Base-by-base conservation (phyloP, 441 rosid species). In the Gossypium davidsonii region DNA sequence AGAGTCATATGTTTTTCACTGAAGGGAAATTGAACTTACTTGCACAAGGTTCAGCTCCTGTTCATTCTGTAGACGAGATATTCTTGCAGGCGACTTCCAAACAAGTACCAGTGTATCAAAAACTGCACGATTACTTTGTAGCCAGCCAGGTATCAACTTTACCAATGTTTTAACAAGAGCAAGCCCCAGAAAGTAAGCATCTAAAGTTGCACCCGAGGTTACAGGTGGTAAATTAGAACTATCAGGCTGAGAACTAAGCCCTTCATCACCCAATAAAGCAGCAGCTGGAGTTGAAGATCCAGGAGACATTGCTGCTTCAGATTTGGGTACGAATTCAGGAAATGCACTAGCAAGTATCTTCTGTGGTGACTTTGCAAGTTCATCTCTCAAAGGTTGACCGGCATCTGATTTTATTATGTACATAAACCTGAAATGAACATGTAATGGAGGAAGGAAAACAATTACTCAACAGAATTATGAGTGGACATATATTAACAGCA, bases 381-480 rank as follows among this genome's bases (percentile, higher is more conserved):
- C 99, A 74, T 96, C 99, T 78, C 98, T 85, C 80, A 96, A 74
- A 55, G 94, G 93, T 77, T 91, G 99, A 71, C 99, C 99, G 72
- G 93, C 93, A 85, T 93, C 98, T 53, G 99, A 96, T 70, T 87
- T 85, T 82, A 96, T 88, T 76, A 93, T 82, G 82, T 87, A 90
- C 97, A 93, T 90, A 83, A 96, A 96, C 85, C 99, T 96, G 89
- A 72, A 85, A 73, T 48, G 67, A 69, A 72, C 71, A 62, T 55
- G 73, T 52, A 25, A 70, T 14, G 26, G 57, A 73, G 48, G 46
- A 42, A 42, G 18, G 48, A 79, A 73, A 42, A 74, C 70, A 37
- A 25, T 74, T 53, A 60, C 37, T 48, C 57, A 51, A 28, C 39
- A 44, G 44, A 59, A 55, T 77, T 28, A 72, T 46, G 67, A 78